Conservation (phyloP, 257 asterid genomes). For the Solanum clarkiae region DNA sequence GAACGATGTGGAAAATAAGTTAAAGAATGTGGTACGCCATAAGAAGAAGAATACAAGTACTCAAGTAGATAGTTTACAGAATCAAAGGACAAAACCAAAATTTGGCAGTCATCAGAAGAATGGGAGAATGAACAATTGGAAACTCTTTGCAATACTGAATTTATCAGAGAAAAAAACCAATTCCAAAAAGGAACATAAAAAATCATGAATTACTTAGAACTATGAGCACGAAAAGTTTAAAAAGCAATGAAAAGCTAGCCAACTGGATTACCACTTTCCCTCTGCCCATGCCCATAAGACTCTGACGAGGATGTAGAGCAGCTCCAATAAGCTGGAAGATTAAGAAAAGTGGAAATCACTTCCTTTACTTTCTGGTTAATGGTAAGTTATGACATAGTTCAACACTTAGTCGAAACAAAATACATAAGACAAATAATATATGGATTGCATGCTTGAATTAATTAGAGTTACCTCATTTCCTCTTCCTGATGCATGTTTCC, state of each 20-base stretch:
- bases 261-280: not conserved
- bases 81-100: not conserved
- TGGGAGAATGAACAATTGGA: not conserved
- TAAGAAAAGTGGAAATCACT: not conserved
- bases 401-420: not conserved
- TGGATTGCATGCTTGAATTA: not conserved
- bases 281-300: not conserved
- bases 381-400: not conserved
- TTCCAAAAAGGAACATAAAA: not conserved
- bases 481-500: constrained; percentile 6
- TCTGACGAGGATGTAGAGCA: not conserved
- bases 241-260: not conserved
- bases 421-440: not conserved
- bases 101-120: not conserved
- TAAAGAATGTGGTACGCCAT: not conserved
- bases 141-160: not conserved
- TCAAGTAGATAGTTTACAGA: not conserved
- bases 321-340: constrained; percentile 3
- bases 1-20: not conserved
- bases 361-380: not conserved
- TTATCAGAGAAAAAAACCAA: not conserved
- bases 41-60: not conserved
- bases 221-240: not conserved
- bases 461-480: constrained; percentile 1
- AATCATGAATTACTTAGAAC: not conserved